Evolutionary conservation across 768 basidiomycete species (phyloP).

Genomic region (Asterophora parasitica): DNA sequence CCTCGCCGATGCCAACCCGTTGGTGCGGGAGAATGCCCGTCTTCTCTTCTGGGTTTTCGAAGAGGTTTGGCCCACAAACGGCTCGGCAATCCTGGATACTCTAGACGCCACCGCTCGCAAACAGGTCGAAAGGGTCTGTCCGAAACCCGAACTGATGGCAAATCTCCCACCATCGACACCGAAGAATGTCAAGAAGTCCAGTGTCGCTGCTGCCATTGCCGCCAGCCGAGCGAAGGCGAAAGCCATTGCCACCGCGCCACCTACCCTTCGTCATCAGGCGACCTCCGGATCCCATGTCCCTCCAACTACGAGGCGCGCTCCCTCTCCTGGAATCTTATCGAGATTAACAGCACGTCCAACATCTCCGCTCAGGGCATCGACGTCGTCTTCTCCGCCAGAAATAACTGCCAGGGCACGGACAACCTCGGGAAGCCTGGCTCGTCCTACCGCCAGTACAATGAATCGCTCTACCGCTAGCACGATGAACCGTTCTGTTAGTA

Average conservation of each 20-base stretch:
- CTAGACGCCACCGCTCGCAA: slow-evolving; percentile 70
- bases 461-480: no score
- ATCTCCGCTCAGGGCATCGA: slow-evolving; percentile 44
- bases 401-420: slow-evolving; percentile 34
- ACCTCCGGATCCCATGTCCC: slow-evolving; percentile 64
- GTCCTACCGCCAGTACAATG: no score
- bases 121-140: slow-evolving; percentile 84
- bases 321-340: slow-evolving; percentile 37
- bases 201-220: slow-evolving; percentile 82
- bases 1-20: slow-evolving; percentile 74
- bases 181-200: slow-evolving; percentile 66
- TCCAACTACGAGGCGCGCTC: slow-evolving; percentile 38
- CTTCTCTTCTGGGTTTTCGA: slow-evolving; percentile 78
- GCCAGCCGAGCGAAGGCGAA: slow-evolving; percentile 87
- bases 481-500: slow-evolving; percentile 35
- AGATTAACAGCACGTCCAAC: slow-evolving; percentile 37
- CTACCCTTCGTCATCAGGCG: slow-evolving; percentile 75
- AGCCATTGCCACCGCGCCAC: slow-evolving; percentile 77
- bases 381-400: slow-evolving; percentile 42
- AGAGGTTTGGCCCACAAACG: slow-evolving; percentile 68
- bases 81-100: slow-evolving; percentile 52
- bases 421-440: slow-evolving; percentile 28
- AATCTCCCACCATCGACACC: slow-evolving; percentile 45
- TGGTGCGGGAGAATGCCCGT: slow-evolving; percentile 71
- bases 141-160: slow-evolving; percentile 45